Evolutionary conservation across 768 basidiomycete genomes (phyloP).

Genomic region (Omphalotus guepiniiformis): DNA sequence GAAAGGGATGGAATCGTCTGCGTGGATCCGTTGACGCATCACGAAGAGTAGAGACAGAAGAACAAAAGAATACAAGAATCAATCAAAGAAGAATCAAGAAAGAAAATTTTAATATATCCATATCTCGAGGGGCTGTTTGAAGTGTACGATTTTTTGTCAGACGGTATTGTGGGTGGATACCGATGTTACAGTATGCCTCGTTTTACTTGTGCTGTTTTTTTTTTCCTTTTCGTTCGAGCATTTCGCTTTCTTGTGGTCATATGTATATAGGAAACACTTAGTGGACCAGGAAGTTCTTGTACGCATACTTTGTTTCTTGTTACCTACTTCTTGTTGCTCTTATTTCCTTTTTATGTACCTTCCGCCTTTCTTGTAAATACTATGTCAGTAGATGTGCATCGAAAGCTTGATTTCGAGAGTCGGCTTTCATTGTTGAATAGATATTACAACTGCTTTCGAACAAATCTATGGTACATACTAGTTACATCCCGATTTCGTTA

Average conservation of each 20-base stretch:
- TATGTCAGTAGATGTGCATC: no score
- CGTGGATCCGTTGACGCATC: constrained; percentile 80
- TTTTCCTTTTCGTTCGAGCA: background rate
- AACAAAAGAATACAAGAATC: constrained; percentile 4
- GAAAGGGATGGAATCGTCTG: constrained; percentile 89
- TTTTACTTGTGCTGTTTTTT: background rate
- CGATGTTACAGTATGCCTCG: constrained; percentile 8
- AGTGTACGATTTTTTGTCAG: no score
- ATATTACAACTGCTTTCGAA: no score
- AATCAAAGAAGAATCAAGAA: background rate
- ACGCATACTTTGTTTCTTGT: background rate
- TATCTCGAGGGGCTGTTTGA: no score
- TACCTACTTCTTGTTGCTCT: background rate
- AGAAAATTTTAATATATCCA: no score
- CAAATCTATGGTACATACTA: no score
- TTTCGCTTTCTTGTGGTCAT: background rate
- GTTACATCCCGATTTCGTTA: constrained; percentile 13
- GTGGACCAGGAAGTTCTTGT: background rate
- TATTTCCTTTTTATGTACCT: background rate
- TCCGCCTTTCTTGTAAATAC: background rate
- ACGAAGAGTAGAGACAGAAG: constrained; percentile 34
- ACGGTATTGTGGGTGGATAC: constrained; percentile 6
- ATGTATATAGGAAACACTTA: no score
- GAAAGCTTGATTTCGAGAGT: background rate
- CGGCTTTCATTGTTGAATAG: background rate